Evolutionary conservation across 2,329 filamentous ascomycete species (phyloP), one percentile per base, ranked within the genome.

Genomic region (Ilyonectria sp.): DNA sequence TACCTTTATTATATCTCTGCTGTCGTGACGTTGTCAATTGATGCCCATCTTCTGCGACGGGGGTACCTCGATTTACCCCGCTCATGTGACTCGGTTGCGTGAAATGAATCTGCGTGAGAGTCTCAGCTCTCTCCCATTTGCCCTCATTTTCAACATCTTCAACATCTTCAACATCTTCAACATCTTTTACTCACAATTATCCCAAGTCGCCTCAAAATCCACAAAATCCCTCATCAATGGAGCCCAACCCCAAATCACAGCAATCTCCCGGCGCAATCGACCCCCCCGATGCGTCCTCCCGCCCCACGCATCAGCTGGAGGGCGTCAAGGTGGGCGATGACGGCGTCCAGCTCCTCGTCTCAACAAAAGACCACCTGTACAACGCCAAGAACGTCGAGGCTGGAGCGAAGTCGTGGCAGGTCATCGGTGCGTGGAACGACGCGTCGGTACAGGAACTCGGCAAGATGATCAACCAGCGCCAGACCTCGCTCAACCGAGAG

Each of bases 281-380:
- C 11, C 15, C 47, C 9, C 5, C 26, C 2, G 11, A 40, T 7
- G 10, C 47, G 11, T 11, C 26, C 2, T 1, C 26, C 6, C 61
- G 47, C 11, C 61, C 61, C 13, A 64, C 61, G 3, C 61, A 64
- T 10, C 47, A 21, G 13, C 37, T 64, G 9, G 40, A 40, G 7
- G 40, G 49, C n/a, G 47, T 72, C 3, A 57, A 66, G 43, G 71
- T 65, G 7, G 71, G 71, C 21, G 71, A 72, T 6, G 44, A 53
- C 15, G 40, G 71, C 29, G 63, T 74, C 7, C 72, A 74, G 49
- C 61, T 74, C 2, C 44, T 74, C 26, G 35, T 74, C 1, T 74
- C 72, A 11, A 74, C 69, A 7, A 72, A 71, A 26, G 71, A 73
- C 37, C 68, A 74, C 19, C 50, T 74, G 10, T 74, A 74, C 31